Percentiles rank a stretch among this genome's conserved stretches.
Conservation (phyloP, 2,329 filamentous ascomycete genomes). For the Exophiala bonariae region DNA sequence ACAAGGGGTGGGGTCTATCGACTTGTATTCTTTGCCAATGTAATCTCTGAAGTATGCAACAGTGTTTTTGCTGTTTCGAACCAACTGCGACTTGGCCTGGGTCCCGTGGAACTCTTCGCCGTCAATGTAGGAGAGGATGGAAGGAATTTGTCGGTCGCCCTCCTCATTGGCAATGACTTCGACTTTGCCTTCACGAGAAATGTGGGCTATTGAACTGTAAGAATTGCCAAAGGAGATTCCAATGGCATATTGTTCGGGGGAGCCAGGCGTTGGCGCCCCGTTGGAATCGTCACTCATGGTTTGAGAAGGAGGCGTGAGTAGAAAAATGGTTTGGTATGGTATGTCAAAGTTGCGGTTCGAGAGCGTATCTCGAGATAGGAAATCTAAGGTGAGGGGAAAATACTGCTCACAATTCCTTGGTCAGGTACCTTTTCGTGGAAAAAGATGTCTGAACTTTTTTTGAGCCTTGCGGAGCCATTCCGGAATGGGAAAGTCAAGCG, state of each 20-base stretch:
- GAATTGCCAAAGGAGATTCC: conserved; percentile 98
- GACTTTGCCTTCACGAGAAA: conserved; percentile 81
- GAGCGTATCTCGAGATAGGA: too few species aligned
- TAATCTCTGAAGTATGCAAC: conserved; percentile 96
- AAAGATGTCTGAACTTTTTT: conserved; percentile 25
- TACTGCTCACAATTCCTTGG: neutral
- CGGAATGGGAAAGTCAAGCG: conserved; percentile 15
- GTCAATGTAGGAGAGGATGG: conserved; percentile 88
- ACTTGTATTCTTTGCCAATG: conserved; percentile 90
- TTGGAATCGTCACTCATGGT: conserved; percentile 55
- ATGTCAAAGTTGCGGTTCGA: too few species aligned
- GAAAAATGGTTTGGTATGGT: too few species aligned
- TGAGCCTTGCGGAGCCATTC: conserved; percentile 13
- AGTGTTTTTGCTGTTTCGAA: conserved; percentile 91
- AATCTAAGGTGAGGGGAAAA: too few species aligned
- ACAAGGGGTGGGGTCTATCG: conserved; percentile 92
- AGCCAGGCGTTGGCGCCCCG: conserved; percentile 43
- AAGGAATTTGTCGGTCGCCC: conserved; percentile 96
- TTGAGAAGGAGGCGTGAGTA: neutral
- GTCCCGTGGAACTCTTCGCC: conserved; percentile 96
- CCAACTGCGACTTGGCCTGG: conserved; percentile 90
- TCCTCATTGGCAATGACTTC: conserved; percentile 99
- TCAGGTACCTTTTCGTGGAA: neutral
- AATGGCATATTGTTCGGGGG: conserved; percentile 67
- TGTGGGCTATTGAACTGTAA: conserved; percentile 95